Evolutionary conservation across 768 basidiomycete species (phyloP).

Genomic region (Xerocomus potaroensis): DNA sequence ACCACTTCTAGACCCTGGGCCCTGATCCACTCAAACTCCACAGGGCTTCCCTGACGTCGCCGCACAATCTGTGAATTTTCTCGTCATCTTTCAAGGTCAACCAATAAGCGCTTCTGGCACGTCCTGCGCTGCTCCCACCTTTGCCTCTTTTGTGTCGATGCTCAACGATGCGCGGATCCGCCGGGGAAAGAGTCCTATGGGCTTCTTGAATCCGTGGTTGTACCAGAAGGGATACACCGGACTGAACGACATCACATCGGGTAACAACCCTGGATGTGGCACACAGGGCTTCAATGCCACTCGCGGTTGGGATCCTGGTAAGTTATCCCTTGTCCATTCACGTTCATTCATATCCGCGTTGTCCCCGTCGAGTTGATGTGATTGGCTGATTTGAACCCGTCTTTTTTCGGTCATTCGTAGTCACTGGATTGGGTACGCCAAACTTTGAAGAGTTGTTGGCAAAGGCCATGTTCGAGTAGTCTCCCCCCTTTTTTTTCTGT

Average conservation of each 20-base stretch:
- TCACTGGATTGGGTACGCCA: constrained; percentile 55
- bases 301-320: constrained; percentile 59
- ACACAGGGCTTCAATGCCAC: constrained; percentile 32
- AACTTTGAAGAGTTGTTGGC: constrained; percentile 44
- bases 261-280: constrained; percentile 27
- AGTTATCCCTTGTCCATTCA: too few species aligned
- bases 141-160: constrained; percentile 60
- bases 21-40: not conserved
- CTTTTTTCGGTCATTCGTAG: constrained; percentile 23
- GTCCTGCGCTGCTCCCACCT: constrained; percentile 59
- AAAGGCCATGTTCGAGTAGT: too few species aligned
- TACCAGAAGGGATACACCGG: constrained; percentile 35
- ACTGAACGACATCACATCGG: constrained; percentile 37
- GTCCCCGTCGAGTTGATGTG: too few species aligned
- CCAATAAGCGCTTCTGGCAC: constrained; percentile 52
- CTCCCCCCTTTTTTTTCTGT: too few species aligned
- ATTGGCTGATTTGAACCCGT: constrained; percentile 4
- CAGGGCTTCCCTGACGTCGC: constrained; percentile 63
- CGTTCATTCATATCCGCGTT: too few species aligned
- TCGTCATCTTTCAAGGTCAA: constrained; percentile 41
- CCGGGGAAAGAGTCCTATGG: constrained; percentile 42
- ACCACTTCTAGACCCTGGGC: not conserved
- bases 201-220: constrained; percentile 60
- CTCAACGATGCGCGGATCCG: constrained; percentile 59
- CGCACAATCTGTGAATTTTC: constrained; percentile 51